Evolutionary conservation across 2,329 filamentous ascomycete genomes (phyloP).

Genomic region (Knoxdaviesia capensis): DNA sequence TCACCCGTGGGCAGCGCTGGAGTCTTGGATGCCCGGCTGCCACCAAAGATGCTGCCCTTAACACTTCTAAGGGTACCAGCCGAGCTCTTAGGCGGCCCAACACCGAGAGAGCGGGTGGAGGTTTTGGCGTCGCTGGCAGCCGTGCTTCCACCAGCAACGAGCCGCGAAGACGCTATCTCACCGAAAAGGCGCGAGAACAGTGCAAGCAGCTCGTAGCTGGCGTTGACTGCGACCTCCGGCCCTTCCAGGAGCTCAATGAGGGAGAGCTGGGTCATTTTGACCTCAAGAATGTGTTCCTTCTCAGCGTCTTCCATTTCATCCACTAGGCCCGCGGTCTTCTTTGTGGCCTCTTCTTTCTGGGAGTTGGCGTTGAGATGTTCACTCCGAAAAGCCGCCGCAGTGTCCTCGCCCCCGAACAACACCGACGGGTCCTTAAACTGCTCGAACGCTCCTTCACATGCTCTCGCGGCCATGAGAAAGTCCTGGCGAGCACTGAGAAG

Average conservation of each 20-base stretch:
- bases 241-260: slow-evolving; percentile 71
- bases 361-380: slow-evolving; percentile 41
- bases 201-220: slow-evolving; percentile 64
- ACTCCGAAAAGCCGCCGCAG: slow-evolving; percentile 30
- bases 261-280: slow-evolving; percentile 85
- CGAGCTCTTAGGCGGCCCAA: slow-evolving; percentile 36
- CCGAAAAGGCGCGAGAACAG: slow-evolving; percentile 71
- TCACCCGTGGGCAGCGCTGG: slow-evolving; percentile 1
- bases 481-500: slow-evolving; percentile 75
- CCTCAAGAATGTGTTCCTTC: slow-evolving; percentile 72
- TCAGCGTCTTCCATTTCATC: slow-evolving; percentile 70
- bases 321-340: slow-evolving; percentile 22
- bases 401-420: slow-evolving; percentile 43
- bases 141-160: not conserved
- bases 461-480: slow-evolving; percentile 56
- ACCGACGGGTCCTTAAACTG: slow-evolving; percentile 58
- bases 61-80: slow-evolving; percentile 51
- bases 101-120: not conserved
- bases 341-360: slow-evolving; percentile 5
- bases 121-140: not conserved
- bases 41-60: slow-evolving; percentile 53
- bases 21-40: slow-evolving; percentile 15
- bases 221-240: slow-evolving; percentile 68
- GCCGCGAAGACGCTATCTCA: too few species aligned
- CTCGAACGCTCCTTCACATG: slow-evolving; percentile 81